These are phyloP conservation scores for Lentinus polychrous DNA, from an alignment of 1,284 basidiomycete genomes.

Conservation along the genomic window DNA sequence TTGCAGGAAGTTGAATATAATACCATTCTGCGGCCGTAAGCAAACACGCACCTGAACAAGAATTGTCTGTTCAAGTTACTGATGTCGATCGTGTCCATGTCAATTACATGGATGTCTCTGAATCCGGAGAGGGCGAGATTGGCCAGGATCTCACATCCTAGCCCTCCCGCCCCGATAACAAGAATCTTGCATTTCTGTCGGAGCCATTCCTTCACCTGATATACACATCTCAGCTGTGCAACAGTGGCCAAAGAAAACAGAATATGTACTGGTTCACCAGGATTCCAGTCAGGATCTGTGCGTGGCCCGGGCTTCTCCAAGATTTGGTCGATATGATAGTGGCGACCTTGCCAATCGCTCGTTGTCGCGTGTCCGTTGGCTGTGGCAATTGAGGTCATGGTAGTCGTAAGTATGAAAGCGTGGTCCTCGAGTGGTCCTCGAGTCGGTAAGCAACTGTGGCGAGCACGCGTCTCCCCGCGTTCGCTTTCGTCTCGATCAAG, in stretches of 20 bases:
- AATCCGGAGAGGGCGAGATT: constrained; percentile 94
- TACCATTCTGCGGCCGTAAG: background rate
- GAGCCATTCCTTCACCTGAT: constrained; percentile 83
- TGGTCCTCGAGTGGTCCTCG: too few species aligned
- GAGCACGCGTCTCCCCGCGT: background rate
- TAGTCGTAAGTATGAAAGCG: constrained; percentile 25
- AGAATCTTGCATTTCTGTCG: constrained; percentile 85
- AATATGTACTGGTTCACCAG: constrained; percentile 61
- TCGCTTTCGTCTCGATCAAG: background rate
- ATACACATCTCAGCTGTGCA: background rate
- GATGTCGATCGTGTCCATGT: constrained; percentile 99
- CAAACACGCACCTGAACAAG: constrained; percentile 74
- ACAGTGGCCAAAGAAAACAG: constrained; percentile 14
- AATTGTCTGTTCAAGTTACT: constrained; percentile 99
- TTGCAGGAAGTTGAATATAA: constrained; percentile 24
- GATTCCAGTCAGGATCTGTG: constrained; percentile 67
- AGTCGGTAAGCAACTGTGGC: background rate
- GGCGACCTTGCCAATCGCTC: constrained; percentile 66
- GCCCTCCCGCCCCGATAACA: constrained; percentile 93
- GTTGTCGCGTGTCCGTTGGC: constrained; percentile 24
- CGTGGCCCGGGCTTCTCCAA: constrained; percentile 77
- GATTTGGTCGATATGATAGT: constrained; percentile 76
- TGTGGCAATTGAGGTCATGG: constrained; percentile 7
- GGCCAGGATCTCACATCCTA: constrained; percentile 93
- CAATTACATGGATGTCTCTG: constrained; percentile 97